Base-by-base conservation (phyloP, 192 early-diverging fungal genomes). In the Linnemannia elongata region DNA sequence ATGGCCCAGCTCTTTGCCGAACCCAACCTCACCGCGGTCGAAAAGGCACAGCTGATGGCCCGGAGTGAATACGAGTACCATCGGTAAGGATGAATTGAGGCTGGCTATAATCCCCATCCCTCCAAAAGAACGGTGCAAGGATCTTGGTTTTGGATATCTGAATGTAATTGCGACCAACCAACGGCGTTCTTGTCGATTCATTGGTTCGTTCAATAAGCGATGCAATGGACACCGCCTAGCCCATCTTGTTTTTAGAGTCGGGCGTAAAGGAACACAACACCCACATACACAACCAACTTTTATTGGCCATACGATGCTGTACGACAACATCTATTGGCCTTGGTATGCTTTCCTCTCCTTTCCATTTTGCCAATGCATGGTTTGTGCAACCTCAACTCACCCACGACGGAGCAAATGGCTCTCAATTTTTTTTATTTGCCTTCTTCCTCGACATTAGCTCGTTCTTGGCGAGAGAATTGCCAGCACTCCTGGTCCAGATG, bases 1-100 rank as follows among this genome's bases (percentile, higher is more conserved):
- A 80, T 87, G n/a, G 85, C 74, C 12, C 85, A 77, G 41, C 72
- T 87, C 2, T 55, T 87, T 47, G 68, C 85, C 13, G 76, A 87
- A n/a, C 79, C 76, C 33, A 81, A 76, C n/a, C 75, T 87, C 47
- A 69, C 85, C 0, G 35, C 76, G 1, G 45, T 77, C 22, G 85
- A 87, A 49, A 87, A 81, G 35, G 75, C 71, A 38, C 72, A 77
- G 30, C 47, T 81, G 42, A 41, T 87, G 39, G 36, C 85, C 27
- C 79, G 78, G 39, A 87, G 85, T 54, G 70, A 87, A 71, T 75
- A 78, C 36, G 79, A 87, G 49, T 81, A 78, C 35, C 85, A 87
- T 76, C 79, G 85, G 85, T 87, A 81, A 87, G 78, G 49, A 22
- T 6, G 13, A 8, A 35, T 9, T 15, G 35, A 44, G 17, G 72